A percentile compares a stretch with the other conserved stretches of the same genome.
Conservation (phyloP, 169 alveolate species). For the Plasmodium reichenowi region DNA sequence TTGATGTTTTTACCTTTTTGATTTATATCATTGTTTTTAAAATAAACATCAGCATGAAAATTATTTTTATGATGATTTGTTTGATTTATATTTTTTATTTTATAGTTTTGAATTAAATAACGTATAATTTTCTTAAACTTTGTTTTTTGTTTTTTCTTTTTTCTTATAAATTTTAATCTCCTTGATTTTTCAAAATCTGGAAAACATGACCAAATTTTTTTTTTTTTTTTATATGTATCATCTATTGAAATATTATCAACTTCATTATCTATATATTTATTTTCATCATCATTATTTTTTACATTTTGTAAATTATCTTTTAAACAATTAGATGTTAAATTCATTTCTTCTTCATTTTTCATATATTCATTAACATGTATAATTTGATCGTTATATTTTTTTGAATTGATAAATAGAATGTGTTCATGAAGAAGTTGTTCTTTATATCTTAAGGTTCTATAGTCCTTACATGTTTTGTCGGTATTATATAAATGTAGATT, state of each 20-base stretch:
- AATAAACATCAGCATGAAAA: neutral
- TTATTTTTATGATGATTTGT: neutral
- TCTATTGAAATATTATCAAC: neutral
- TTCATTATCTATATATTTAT: neutral
- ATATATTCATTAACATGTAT: too few species aligned
- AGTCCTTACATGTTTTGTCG: too few species aligned
- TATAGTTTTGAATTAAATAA: neutral
- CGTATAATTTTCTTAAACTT: conserved; percentile 2
- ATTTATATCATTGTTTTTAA: neutral
- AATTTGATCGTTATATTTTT: too few species aligned
- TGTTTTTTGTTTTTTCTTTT: neutral
- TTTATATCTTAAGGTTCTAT: too few species aligned
- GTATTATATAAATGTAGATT: too few species aligned
- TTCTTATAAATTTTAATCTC: conserved; percentile 3
- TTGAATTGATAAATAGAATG: too few species aligned
- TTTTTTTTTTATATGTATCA: neutral
- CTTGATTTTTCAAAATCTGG: conserved; percentile 7
- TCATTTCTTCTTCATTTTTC: too few species aligned
- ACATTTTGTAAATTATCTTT: neutral
- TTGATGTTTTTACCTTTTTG: neutral
- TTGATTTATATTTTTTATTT: neutral
- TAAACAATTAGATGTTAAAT: neutral
- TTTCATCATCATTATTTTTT: neutral
- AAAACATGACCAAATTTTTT: conserved; percentile 16
- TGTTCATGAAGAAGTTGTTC: too few species aligned